A percentile compares a stretch with the other conserved stretches of the same genome.
Conservation (phyloP, 75 land plant genomes). For the Pinus albicaulis region DNA sequence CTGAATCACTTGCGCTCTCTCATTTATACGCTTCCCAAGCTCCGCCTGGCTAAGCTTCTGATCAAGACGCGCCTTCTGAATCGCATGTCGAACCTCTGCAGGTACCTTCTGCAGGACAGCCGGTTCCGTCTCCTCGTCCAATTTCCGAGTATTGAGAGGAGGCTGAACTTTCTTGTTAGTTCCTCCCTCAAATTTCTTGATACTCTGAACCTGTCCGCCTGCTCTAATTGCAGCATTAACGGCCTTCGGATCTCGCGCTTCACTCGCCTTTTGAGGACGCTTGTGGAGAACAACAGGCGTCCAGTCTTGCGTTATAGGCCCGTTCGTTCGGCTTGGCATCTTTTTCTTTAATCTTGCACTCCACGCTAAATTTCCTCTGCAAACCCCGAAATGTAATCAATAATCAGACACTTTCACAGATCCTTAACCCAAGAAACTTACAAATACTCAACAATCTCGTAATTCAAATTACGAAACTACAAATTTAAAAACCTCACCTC, state of each 20-base stretch:
- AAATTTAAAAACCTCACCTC: not conserved
- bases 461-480: too few species aligned
- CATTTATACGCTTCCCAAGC: conserved; percentile 74
- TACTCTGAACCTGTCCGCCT: conserved; percentile 55
- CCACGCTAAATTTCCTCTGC: not conserved
- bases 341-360: not conserved
- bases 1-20: conserved; percentile 75
- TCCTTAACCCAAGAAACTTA: not conserved
- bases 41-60: conserved; percentile 84
- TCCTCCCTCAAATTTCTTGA: conserved; percentile 60
- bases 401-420: too few species aligned
- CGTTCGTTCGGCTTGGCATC: conserved; percentile 53
- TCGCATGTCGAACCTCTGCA: conserved; percentile 46
- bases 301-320: conserved; percentile 71
- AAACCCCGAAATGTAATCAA: not conserved
- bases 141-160: conserved; percentile 57
- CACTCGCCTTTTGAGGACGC: conserved; percentile 39
- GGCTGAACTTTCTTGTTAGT: conserved; percentile 56
- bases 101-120: conserved; percentile 41
- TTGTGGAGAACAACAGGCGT: conserved; percentile 65
- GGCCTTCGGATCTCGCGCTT: conserved; percentile 62
- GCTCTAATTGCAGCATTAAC: conserved; percentile 61
- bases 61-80: conserved; percentile 68
- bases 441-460: not conserved
- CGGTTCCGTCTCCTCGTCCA: conserved; percentile 65